Base-by-base conservation (phyloP, 2,329 filamentous ascomycete species). In the Fusarium sp. region DNA sequence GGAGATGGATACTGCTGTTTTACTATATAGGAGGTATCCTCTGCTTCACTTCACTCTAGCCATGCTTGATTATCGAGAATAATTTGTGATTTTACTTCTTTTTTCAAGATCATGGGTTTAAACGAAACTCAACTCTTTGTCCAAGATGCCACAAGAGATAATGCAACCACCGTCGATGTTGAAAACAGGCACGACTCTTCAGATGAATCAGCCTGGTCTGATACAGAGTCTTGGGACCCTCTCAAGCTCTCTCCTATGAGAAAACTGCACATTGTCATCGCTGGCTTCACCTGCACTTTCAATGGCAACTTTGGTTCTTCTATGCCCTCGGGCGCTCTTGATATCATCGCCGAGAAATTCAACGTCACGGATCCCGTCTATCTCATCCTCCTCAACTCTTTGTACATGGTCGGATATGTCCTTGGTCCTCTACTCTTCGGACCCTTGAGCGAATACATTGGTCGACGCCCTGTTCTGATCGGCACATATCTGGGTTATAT, bases 241-340 rank as follows among this genome's bases (percentile, higher is more conserved):
- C 79, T 77, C 18, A 78, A 77, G 45, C 69, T 79, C 25, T 77
- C 78, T 24, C 53, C 69, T 49, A 67, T 67, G 70, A 74, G 75
- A 48, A 80, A 80, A 56, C 53, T 79, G 8, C 77, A 79, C 66
- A 75, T 80, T 47, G 64, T 80, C 48, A 58, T 78, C 12, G 78
- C 78, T 22, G 79, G 79, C 24, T 79, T 80, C 61, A 79, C 76
- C 4, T 79, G 78, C 56, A 80, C 78, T 12, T 78, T 80, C 62
- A 80, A 79, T 24, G 76, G 78, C 29, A 80, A 80, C 65, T 76
- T 80, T 32, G 78, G 79, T 13, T 79, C 78, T 3, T 79, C 78
- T 6, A 78, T 80, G 71, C 78, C 78, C 10, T 79, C 77, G 2
- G 79, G 78, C 2, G 78, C 78, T n/a, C 76, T 79, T n/a, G 69